Base-by-base conservation (phyloP, 2,329 filamentous ascomycete species). In the Microsporum audouinii region DNA sequence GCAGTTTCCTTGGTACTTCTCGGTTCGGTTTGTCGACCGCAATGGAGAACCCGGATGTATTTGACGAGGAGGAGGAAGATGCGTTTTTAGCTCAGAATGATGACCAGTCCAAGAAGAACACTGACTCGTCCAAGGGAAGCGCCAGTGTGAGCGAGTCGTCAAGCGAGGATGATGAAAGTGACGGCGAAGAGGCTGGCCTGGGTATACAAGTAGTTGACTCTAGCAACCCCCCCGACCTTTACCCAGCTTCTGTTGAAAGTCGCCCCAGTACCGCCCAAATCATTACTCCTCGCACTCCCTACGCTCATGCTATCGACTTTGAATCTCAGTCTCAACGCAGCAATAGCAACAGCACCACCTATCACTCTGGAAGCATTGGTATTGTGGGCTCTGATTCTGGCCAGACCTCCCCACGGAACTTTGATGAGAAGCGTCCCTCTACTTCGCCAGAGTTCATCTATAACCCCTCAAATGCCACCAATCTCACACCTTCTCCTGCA, bases 21-120 rank as follows among this genome's bases (percentile, higher is more conserved):
- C 72, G 76, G 5, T 66, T 78, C 33, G 70, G 71, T 12, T 75
- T 72, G 31, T 72, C 70, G 47, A 66, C 73, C 5, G 68, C 71
- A 0, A 67, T 78, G 58, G 72, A 75, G 57, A 73, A 74, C 45
- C 71, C 72, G 4, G 78, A 79, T 65, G 78, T 79, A 3, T 78
- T 79, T 61, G 76, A 79, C 55, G 78, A 80, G 65, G 77, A 80
- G 63, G 78, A 79, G 63, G 78, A 79, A 62, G 77, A 79, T 66
- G 76, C 75, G 7, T 78, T 78, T 61, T 64, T 78, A 29, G 76
- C 76, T 29, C 71, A 63, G 60, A 62, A 58, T 17, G 60, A 63
- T 31, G 51, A 31, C 57, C 12, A 57, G 17, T 36, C 49, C 45
- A 57, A 45, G 33, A 34, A 57, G 39, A 38, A 39, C 55, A 4